Conservation (phyloP, 352 stramenopile species). For the Peronosclerospora sorghi region DNA sequence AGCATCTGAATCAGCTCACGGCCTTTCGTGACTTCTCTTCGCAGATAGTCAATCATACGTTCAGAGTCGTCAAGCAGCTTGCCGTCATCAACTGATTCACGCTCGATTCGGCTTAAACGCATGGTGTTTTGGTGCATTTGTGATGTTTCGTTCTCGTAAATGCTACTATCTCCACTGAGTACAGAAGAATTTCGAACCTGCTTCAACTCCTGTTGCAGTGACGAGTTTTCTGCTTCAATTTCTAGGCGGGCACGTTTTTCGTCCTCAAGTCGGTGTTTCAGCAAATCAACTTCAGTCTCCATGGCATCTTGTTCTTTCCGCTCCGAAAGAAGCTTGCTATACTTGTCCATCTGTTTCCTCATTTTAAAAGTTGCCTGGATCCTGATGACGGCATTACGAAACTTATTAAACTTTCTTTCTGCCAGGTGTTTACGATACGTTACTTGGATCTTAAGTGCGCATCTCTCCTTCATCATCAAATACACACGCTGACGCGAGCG, state of each 20-base stretch:
- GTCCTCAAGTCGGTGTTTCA: conserved; percentile 69
- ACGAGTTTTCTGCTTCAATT: conserved; percentile 66
- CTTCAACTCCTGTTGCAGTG: conserved; percentile 55
- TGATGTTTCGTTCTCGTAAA: conserved; percentile 35
- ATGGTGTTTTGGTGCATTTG: conserved; percentile 12
- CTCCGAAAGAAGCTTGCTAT: conserved; percentile 40
- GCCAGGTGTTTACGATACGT: conserved; percentile 36
- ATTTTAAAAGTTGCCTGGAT: conserved; percentile 64
- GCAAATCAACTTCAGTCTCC: conserved; percentile 59
- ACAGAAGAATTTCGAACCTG: conserved; percentile 44
- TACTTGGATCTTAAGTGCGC: conserved; percentile 51
- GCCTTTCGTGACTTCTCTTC: conserved; percentile 67
- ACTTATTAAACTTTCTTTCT: conserved; percentile 36
- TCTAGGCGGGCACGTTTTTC: conserved; percentile 61
- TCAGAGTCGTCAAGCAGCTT: conserved; percentile 76
- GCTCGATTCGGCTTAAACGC: conserved; percentile 22
- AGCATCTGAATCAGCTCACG: conserved; percentile 56
- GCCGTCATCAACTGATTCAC: conserved; percentile 40
- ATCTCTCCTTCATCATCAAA: conserved; percentile 42
- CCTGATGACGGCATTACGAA: conserved; percentile 59
- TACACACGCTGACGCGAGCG: conserved; percentile 43
- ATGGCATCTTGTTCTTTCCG: conserved; percentile 62
- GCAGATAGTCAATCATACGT: conserved; percentile 76
- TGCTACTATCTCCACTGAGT: conserved; percentile 17
- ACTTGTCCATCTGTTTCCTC: conserved; percentile 70